These are phyloP conservation scores for Syzygium aqueum DNA, from an alignment of 345 rosid genomes.

Conservation along the genomic window DNA sequence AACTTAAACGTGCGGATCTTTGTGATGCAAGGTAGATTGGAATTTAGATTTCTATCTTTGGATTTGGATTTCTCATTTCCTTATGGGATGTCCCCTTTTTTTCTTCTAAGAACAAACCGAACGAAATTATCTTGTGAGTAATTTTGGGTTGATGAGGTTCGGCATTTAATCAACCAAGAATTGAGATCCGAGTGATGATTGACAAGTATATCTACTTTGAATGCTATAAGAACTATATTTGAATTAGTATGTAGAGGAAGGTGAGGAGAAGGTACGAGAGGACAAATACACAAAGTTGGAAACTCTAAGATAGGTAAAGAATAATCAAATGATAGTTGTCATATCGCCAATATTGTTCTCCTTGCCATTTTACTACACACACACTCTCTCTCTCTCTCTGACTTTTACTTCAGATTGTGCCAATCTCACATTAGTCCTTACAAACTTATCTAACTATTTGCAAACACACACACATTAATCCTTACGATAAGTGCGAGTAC, in stretches of 20 bases:
- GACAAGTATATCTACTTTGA: background rate
- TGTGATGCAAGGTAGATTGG: background rate
- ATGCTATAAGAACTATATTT: background rate
- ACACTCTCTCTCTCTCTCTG: background rate
- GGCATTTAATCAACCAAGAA: background rate
- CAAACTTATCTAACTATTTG: background rate
- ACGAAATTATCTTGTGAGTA: background rate
- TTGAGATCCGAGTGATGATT: background rate
- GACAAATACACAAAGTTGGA: background rate
- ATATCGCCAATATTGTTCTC: background rate
- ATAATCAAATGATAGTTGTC: background rate
- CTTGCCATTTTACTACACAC: background rate
- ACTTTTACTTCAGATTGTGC: background rate
- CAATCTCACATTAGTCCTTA: background rate
- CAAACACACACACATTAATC: background rate
- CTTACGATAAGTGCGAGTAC: background rate
- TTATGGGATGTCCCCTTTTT: background rate
- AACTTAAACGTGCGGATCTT: background rate
- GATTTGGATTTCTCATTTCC: background rate
- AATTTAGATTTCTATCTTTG: background rate
- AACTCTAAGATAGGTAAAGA: background rate
- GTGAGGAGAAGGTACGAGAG: background rate
- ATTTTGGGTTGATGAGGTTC: background rate
- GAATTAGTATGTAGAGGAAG: background rate
- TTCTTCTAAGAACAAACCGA: background rate